phyloP scores from a whole-genome alignment of 2,329 filamentous ascomycete genomes.

The Cercospora sp. region DNA sequence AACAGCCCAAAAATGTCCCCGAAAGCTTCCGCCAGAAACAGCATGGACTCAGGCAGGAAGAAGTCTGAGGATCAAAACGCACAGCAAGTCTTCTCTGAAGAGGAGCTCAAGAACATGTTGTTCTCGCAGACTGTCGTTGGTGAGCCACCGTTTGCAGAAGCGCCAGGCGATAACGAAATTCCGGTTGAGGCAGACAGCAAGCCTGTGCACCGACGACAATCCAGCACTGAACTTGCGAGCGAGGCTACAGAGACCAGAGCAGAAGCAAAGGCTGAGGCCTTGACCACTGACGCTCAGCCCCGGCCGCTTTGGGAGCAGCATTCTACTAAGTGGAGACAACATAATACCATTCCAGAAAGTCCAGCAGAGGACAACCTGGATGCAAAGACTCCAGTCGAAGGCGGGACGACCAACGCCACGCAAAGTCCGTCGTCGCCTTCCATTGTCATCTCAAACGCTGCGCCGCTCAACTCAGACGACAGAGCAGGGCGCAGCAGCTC shows the following conservation, averaged over 20 bases:
- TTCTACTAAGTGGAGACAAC: slow-evolving; percentile 34
- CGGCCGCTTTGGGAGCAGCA: slow-evolving; percentile 36
- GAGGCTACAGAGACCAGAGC: background rate
- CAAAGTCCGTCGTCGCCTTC: slow-evolving; percentile 26
- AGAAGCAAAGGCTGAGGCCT: slow-evolving; percentile 13
- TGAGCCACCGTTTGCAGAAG: slow-evolving; percentile 6
- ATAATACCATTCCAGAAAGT: slow-evolving; percentile 24
- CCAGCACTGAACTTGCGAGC: slow-evolving; percentile 6
- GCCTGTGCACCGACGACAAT: background rate
- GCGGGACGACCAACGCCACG: background rate
- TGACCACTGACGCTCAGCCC: slow-evolving; percentile 24
- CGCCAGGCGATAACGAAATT: slow-evolving; percentile 6
- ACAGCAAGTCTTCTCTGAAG: background rate
- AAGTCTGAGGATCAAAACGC: background rate
- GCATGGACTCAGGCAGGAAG: slow-evolving; percentile 24
- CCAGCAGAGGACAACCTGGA: slow-evolving; percentile 3
- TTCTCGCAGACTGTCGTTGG: slow-evolving; percentile 10
- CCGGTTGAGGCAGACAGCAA: slow-evolving; percentile 10
- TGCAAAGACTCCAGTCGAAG: slow-evolving; percentile 8
- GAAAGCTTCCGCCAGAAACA: slow-evolving; percentile 26
- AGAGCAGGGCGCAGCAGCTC: slow-evolving; percentile 23
- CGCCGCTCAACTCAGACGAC: slow-evolving; percentile 30
- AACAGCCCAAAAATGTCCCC: slow-evolving; percentile 27
- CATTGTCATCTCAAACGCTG: slow-evolving; percentile 40
- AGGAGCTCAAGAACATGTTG: slow-evolving; percentile 1